Percentiles rank a stretch among this genome's conserved stretches.
Evolutionary conservation across 148 eudicot species (phyloP).

Genomic region (Spergularia bocconei): DNA sequence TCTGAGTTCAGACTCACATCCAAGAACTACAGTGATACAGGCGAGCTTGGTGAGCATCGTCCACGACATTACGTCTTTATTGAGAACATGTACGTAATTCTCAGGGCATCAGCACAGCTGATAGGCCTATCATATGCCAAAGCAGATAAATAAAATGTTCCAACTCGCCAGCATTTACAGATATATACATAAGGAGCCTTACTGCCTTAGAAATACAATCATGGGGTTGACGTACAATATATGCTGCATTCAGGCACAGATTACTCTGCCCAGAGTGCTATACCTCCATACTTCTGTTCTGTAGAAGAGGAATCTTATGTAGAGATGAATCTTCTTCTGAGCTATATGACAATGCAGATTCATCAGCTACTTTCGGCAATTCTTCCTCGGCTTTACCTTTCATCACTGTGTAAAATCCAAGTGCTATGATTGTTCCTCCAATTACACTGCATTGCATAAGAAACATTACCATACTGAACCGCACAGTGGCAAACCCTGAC

Average conservation of each 20-base stretch:
- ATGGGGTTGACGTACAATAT: not conserved
- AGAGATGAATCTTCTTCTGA: slow-evolving; percentile 13
- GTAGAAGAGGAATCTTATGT: slow-evolving; percentile 21
- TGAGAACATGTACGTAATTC: too few species aligned
- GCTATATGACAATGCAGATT: not conserved
- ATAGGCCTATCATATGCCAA: too few species aligned
- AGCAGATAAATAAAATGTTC: too few species aligned
- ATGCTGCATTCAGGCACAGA: not conserved
- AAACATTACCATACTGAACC: not conserved
- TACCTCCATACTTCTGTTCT: slow-evolving; percentile 9
- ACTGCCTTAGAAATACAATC: too few species aligned
- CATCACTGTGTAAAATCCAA: slow-evolving; percentile 37
- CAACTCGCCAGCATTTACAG: too few species aligned
- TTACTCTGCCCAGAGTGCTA: not conserved
- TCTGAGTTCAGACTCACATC: too few species aligned
- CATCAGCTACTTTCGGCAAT: not conserved
- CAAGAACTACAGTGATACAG: too few species aligned
- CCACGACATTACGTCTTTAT: too few species aligned
- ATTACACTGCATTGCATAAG: slow-evolving; percentile 30
- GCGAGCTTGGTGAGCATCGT: too few species aligned
- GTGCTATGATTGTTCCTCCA: slow-evolving; percentile 27
- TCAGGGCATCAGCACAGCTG: too few species aligned
- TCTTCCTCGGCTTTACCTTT: slow-evolving; percentile 38
- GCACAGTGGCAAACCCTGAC: too few species aligned
- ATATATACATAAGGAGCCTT: too few species aligned